These are phyloP conservation scores for Acanthamoeba polyphaga DNA, from an alignment of 208 protist species.

Conservation along the genomic window DNA sequence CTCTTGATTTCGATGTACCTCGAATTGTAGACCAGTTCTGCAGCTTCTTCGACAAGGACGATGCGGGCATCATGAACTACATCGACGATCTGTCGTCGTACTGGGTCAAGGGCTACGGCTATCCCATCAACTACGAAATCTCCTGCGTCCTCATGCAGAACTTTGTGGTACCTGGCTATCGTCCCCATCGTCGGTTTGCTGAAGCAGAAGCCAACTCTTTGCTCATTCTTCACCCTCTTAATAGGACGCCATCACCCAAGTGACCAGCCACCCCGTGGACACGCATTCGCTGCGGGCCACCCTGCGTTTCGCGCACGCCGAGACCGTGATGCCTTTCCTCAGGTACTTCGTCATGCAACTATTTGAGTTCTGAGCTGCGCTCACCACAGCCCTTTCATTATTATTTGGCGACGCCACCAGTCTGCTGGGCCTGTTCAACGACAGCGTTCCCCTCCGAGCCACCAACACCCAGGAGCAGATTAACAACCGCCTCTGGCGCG, in stretches of 20 bases:
- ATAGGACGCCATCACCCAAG: neutral
- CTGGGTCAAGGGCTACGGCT: conserved; percentile 62
- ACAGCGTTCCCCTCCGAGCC: neutral
- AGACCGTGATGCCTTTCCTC: conserved; percentile 34
- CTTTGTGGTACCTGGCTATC: neutral
- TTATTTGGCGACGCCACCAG: neutral
- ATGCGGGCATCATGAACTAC: conserved; percentile 5
- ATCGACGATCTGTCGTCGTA: conserved; percentile 13
- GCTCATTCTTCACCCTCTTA: neutral
- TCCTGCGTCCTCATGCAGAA: conserved; percentile 50
- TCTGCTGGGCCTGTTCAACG: conserved; percentile 51
- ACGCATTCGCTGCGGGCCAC: neutral
- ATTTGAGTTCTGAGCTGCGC: neutral
- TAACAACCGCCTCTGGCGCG: conserved; percentile 6
- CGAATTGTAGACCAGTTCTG: conserved; percentile 45
- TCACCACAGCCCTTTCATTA: too few species aligned
- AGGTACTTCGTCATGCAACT: neutral
- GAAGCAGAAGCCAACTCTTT: too few species aligned
- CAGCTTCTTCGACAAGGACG: conserved; percentile 35
- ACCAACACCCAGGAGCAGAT: neutral
- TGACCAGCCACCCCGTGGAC: neutral
- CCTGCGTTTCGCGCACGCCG: conserved; percentile 41
- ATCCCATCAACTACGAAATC: conserved; percentile 57
- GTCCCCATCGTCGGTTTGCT: neutral
- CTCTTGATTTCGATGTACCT: neutral